Conservation (phyloP, 768 basidiomycete species). For the Leccinum broughii region DNA sequence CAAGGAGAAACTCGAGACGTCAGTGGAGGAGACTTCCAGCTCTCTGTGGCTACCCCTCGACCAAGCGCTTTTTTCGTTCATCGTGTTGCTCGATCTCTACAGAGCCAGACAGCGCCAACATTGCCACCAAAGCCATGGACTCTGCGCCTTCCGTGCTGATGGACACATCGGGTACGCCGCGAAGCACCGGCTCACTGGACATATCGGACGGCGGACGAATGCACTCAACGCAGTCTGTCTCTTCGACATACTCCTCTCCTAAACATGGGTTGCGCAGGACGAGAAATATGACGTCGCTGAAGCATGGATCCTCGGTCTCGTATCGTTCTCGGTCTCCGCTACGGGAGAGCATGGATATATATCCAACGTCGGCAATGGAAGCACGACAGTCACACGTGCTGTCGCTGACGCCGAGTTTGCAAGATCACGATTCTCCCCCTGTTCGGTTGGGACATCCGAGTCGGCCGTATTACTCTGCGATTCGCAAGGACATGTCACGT, state of each 20-base stretch:
- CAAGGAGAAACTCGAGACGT: constrained; percentile 17
- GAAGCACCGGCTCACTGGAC: constrained; percentile 22
- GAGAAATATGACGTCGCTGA: constrained; percentile 36
- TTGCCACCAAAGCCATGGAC: constrained; percentile 14
- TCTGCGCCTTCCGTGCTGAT: constrained; percentile 26
- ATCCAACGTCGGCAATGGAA: constrained; percentile 19
- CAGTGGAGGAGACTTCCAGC: constrained; percentile 22
- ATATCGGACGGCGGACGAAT: constrained; percentile 15
- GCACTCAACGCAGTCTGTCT: constrained; percentile 23
- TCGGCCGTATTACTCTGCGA: constrained; percentile 56
- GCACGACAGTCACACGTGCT: constrained; percentile 19
- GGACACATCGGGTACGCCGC: constrained; percentile 20
- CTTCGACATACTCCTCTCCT: constrained; percentile 30
- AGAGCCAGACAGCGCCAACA: not conserved
- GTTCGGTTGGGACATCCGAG: constrained; percentile 51
- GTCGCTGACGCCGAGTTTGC: constrained; percentile 22
- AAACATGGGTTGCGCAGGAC: constrained; percentile 41
- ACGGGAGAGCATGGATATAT: constrained; percentile 22
- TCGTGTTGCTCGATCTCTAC: constrained; percentile 10
- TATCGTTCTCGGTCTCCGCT: constrained; percentile 24
- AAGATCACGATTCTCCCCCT: constrained; percentile 22
- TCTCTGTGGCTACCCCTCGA: constrained; percentile 21
- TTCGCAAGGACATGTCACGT: constrained; percentile 48
- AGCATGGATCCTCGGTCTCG: constrained; percentile 28
- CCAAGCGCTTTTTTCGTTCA: constrained; percentile 11